Evolutionary conservation across 495 filamentous ascomycete species (phyloP), one percentile per base, ranked within the genome.

Genomic region (Hyaloscypha bicolor): DNA sequence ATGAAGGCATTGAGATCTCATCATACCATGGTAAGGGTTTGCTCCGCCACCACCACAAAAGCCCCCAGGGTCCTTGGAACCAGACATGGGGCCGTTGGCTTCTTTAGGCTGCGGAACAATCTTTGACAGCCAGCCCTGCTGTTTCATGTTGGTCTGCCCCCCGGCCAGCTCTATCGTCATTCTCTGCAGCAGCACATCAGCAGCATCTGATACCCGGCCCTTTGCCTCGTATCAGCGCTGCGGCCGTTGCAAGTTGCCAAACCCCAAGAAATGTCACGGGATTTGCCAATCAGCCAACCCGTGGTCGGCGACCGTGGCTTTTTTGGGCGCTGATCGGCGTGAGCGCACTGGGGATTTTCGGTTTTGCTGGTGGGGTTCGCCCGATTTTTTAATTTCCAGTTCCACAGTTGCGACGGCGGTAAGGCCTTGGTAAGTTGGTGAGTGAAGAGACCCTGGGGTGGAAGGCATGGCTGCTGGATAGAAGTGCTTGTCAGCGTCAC

Each of bases 251-350:
- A 29, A n/a, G 9, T 53, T 25, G 51, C 4, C n/a, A n/a, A 21
- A 14, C 6, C n/a, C 21, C 33, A 37, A 35, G 8, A 35, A 61
- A 29, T 33, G 59, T 61, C 59, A 61, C 59, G 31, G 59, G 59
- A 48, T 61, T 33, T 4, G 1, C 25, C 25, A 25, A 25, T 25
- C 25, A 25, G 2, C 3, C 35, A 42, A 9, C 25, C 25, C 59
- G 12, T 56, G 33, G 35, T 29, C 59, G 59, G 33, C 59, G 59
- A 61, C 16, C 45, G 59, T 48, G 59, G 12, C 22, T 16, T 42
- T 14, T 61, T 61, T 61, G 12, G 33, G 59, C 22, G 32, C 33
- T 9, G 59, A 61, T 61, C 59, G 33, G 59, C 59, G 59, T n/a
- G 31, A 21, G 42, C 45, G 59, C 59, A 61, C 48, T 61, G 59